Conservation (phyloP, 2,329 filamentous ascomycete genomes). For the Apiospora malaysiana region DNA sequence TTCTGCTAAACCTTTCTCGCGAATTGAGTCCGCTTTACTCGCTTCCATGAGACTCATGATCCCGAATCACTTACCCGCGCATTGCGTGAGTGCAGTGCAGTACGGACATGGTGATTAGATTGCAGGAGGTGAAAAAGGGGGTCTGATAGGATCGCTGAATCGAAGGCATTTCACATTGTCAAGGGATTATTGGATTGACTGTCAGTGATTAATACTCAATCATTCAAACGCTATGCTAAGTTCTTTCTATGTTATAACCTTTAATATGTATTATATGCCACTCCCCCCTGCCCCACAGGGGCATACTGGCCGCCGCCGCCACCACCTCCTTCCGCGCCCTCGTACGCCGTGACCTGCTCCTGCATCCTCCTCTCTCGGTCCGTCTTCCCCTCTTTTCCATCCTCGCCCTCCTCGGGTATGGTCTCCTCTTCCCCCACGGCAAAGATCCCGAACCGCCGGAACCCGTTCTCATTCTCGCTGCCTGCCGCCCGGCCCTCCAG, state of each 20-base stretch:
- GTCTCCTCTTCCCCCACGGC: background rate
- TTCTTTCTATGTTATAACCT: too few relatives aligned
- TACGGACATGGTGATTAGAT: too few relatives aligned
- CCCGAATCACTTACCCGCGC: too few relatives aligned
- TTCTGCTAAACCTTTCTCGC: too few relatives aligned
- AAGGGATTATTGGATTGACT: too few relatives aligned
- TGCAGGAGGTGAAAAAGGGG: too few relatives aligned
- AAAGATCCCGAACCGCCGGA: conserved; percentile 19
- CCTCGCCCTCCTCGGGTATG: background rate
- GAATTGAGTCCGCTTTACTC: too few relatives aligned
- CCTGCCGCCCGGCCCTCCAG: background rate
- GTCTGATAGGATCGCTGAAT: too few relatives aligned
- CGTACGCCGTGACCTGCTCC: conserved; percentile 1
- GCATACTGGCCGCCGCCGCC: background rate
- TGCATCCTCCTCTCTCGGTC: background rate
- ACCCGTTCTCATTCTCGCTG: conserved; percentile 14
- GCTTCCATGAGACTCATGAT: too few relatives aligned
- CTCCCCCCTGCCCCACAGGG: background rate
- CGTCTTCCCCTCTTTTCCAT: background rate
- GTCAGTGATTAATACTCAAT: too few relatives aligned
- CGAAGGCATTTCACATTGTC: too few relatives aligned
- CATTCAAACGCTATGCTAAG: background rate
- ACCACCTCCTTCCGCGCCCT: background rate
- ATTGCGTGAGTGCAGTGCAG: too few relatives aligned
- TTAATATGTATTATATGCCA: background rate